phyloP scores from a whole-genome alignment of 495 filamentous ascomycete genomes.

The Elasticomyces elasticus region DNA sequence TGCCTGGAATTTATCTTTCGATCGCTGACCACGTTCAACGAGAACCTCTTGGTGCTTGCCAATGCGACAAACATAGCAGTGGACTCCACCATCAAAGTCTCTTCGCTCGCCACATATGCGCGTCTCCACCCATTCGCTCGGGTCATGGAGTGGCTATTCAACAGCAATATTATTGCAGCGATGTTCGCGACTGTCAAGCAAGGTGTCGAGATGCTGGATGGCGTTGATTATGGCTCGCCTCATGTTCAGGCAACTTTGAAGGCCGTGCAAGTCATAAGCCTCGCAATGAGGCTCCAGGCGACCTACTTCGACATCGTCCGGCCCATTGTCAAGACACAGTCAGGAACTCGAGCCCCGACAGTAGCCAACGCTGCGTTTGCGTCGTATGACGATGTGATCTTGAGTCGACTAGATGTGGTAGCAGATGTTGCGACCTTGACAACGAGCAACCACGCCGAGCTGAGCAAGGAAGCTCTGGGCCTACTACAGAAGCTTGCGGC shows the following conservation, averaged over 20 bases:
- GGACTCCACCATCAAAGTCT: slow-evolving; percentile 60
- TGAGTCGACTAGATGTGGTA: slow-evolving; percentile 66
- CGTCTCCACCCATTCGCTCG: slow-evolving; percentile 82
- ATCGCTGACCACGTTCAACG: slow-evolving; percentile 78
- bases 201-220: slow-evolving; percentile 55
- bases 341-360: slow-evolving; percentile 34
- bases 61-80: slow-evolving; percentile 62
- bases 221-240: slow-evolving; percentile 59
- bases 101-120: slow-evolving; percentile 64
- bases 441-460: slow-evolving; percentile 62
- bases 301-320: slow-evolving; percentile 84
- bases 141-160: slow-evolving; percentile 95
- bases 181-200: slow-evolving; percentile 69
- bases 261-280: slow-evolving; percentile 68
- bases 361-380: slow-evolving; percentile 64
- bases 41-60: slow-evolving; percentile 73
- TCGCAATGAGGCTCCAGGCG: slow-evolving; percentile 73
- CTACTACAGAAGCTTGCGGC: slow-evolving; percentile 76
- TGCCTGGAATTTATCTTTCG: slow-evolving; percentile 69
- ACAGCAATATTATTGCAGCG: slow-evolving; percentile 71
- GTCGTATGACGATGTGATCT: slow-evolving; percentile 84
- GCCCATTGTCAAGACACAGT: slow-evolving; percentile 56
- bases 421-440: slow-evolving; percentile 74
- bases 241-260: slow-evolving; percentile 61
- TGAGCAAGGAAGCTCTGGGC: slow-evolving; percentile 65